Evolutionary conservation across 345 rosid species (phyloP).

Genomic region (Leavenworthia alabamica): DNA sequence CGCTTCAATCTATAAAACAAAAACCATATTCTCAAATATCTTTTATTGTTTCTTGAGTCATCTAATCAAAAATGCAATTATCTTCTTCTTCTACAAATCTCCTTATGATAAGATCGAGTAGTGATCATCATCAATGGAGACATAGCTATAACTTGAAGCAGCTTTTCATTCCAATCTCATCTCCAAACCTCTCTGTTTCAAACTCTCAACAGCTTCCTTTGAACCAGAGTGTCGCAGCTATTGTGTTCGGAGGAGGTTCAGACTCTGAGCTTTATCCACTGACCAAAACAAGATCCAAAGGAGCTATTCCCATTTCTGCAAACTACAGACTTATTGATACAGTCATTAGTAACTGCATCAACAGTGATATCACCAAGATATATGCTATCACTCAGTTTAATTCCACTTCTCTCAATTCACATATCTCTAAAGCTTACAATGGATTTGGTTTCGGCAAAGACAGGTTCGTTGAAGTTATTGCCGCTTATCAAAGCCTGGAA

Average conservation of each 20-base stretch:
- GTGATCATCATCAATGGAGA: slow-evolving; percentile 18
- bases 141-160: slow-evolving; percentile 24
- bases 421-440: slow-evolving; percentile 63
- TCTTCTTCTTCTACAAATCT: slow-evolving; percentile 18
- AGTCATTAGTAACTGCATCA: slow-evolving; percentile 81
- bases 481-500: slow-evolving; percentile 76
- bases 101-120: slow-evolving; percentile 14
- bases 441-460: slow-evolving; percentile 54
- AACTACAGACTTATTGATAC: slow-evolving; percentile 73
- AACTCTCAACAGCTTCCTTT: slow-evolving; percentile 35
- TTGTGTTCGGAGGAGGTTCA: slow-evolving; percentile 72
- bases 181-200: slow-evolving; percentile 27
- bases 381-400: slow-evolving; percentile 83
- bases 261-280: slow-evolving; percentile 62
- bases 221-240: slow-evolving; percentile 72
- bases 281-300: slow-evolving; percentile 74
- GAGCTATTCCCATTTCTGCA: slow-evolving; percentile 71
- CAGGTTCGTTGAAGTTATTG: slow-evolving; percentile 67
- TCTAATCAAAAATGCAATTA: slow-evolving; percentile 24
- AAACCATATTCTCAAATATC: slow-evolving; percentile 4
- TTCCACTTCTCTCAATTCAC: slow-evolving; percentile 82
- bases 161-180: slow-evolving; percentile 17
- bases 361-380: slow-evolving; percentile 70
- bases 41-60: slow-evolving; percentile 2
- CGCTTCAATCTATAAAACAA: slow-evolving; percentile 11